A percentile compares a stretch with the other conserved stretches of the same genome.
Evolutionary conservation across 2,329 filamentous ascomycete genomes (phyloP).

Genomic region (Aureobasidium sp.): DNA sequence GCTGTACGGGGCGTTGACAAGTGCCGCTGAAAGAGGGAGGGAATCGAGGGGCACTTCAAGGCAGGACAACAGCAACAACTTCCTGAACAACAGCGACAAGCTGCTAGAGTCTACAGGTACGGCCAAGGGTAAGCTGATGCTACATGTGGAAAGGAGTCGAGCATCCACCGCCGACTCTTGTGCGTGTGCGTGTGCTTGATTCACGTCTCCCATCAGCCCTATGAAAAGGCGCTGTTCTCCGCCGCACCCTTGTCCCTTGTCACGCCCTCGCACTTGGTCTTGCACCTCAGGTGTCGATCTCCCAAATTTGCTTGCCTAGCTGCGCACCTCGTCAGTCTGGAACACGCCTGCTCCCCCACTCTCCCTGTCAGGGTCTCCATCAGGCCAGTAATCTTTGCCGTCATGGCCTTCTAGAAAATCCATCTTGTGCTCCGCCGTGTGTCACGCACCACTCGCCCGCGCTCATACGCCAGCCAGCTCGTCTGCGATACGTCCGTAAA

Average conservation of each 20-base stretch:
- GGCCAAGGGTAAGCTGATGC: conserved; percentile 10
- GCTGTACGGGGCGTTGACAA: conserved; percentile 6
- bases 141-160: conserved; percentile 11
- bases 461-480: not conserved
- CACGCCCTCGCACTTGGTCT: not conserved
- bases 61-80: not conserved
- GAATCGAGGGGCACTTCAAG: not conserved
- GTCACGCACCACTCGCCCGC: conserved; percentile 7
- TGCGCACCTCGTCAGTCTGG: not conserved
- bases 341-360: conserved; percentile 6
- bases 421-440: not conserved
- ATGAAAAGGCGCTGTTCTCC: conserved; percentile 7
- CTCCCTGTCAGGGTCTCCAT: not conserved
- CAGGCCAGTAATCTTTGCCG: not conserved
- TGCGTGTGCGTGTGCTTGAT: not conserved
- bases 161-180: not conserved
- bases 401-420: conserved; percentile 4
- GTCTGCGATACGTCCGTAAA: not conserved
- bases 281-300: not conserved
- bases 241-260: conserved; percentile 2
- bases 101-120: not conserved
- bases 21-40: not conserved
- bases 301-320: conserved; percentile 3
- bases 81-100: not conserved
- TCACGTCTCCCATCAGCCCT: conserved; percentile 7